Evolutionary conservation across 2,329 filamentous ascomycete species (phyloP).

Genomic region (Colletotrichum eleusines): DNA sequence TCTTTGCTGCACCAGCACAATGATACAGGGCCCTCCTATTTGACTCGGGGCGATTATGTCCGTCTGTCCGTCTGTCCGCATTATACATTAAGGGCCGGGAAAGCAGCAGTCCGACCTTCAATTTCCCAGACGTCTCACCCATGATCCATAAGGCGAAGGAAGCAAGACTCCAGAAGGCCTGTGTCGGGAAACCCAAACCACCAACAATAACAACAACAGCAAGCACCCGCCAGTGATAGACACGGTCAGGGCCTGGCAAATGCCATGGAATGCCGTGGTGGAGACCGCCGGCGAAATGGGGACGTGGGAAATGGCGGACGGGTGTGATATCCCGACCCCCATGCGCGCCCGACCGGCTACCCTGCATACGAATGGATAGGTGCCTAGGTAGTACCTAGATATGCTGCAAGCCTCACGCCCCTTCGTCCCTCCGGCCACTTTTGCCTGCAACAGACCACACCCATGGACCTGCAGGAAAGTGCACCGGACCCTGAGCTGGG

Average conservation of each 20-base stretch:
- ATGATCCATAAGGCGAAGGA: slow-evolving; percentile 32
- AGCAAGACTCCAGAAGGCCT: neutral
- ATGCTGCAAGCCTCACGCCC: slow-evolving; percentile 26
- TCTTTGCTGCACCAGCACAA: neutral
- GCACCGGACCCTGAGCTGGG: slow-evolving; percentile 6
- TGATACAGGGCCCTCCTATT: neutral
- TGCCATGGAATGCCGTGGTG: slow-evolving; percentile 11
- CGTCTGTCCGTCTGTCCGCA: neutral
- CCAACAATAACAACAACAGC: neutral
- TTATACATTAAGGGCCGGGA: slow-evolving; percentile 14
- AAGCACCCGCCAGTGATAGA: slow-evolving; percentile 12
- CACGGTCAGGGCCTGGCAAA: slow-evolving; percentile 8
- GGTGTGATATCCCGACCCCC: neutral
- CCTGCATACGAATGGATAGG: neutral
- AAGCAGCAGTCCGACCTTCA: slow-evolving; percentile 22
- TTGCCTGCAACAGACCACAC: slow-evolving; percentile 21
- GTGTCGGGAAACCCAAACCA: neutral
- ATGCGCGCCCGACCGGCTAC: neutral
- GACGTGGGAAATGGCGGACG: slow-evolving; percentile 25
- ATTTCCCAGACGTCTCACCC: slow-evolving; percentile 38
- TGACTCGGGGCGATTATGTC: neutral
- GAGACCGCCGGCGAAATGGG: slow-evolving; percentile 18
- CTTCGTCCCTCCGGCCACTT: slow-evolving; percentile 13
- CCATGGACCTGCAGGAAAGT: slow-evolving; percentile 37
- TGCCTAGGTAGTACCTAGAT: too few relatives aligned